These are phyloP conservation scores for Chalciporus sphaerocephalus DNA, from an alignment of 768 basidiomycete genomes.

Conservation along the genomic window DNA sequence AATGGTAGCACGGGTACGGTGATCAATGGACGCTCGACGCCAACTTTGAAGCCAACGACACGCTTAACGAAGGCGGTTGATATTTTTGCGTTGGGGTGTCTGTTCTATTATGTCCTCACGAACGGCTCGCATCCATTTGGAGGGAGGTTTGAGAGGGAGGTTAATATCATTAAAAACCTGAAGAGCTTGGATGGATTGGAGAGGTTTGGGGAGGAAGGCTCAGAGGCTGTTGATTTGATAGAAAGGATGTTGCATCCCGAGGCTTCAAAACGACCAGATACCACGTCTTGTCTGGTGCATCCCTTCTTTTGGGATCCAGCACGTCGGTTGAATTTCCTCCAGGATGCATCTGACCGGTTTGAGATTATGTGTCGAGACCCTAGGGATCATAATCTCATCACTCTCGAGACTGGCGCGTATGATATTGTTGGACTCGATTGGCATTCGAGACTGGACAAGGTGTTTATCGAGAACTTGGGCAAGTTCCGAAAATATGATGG, in stretches of 20 bases:
- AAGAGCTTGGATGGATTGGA: constrained; percentile 70
- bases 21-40: constrained; percentile 19
- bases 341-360: constrained; percentile 95
- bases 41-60: constrained; percentile 37
- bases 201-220: constrained; percentile 86
- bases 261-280: constrained; percentile 76
- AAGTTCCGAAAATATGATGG: constrained; percentile 98
- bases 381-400: constrained; percentile 66
- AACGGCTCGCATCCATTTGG: constrained; percentile 93
- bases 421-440: constrained; percentile 87
- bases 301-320: constrained; percentile 96
- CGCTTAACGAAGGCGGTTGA: constrained; percentile 93
- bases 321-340: constrained; percentile 86
- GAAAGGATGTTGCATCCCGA: constrained; percentile 72
- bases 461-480: constrained; percentile 90
- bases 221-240: constrained; percentile 85
- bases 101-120: constrained; percentile 91
- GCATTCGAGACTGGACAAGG: constrained; percentile 79
- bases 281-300: constrained; percentile 80
- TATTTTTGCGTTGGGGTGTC: constrained; percentile 92
- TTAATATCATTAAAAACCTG: constrained; percentile 83
- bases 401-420: constrained; percentile 66
- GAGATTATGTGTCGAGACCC: constrained; percentile 97
- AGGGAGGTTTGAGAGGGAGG: constrained; percentile 87
- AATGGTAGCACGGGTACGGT: constrained; percentile 59